Conservation (phyloP, 208 protist species). For the Lotmaria passim region DNA sequence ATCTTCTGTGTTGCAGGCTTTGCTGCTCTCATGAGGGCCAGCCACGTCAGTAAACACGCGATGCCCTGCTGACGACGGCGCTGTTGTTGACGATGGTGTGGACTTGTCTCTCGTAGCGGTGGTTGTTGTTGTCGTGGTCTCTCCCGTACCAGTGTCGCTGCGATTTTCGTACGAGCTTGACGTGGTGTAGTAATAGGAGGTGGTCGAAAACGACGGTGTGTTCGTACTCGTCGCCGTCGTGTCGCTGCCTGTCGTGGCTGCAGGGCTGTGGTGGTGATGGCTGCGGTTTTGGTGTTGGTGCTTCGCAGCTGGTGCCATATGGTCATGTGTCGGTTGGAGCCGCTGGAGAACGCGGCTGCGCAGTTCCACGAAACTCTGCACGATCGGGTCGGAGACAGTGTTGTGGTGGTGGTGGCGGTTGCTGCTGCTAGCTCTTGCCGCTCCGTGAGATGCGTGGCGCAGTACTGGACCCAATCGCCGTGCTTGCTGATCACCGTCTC, state of each 20-base stretch:
- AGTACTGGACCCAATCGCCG: background rate
- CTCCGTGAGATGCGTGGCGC: slow-evolving; percentile 1
- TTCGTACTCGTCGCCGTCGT: background rate
- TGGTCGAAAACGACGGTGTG: background rate
- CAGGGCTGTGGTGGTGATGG: too few species aligned
- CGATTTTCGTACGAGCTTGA: slow-evolving; percentile 5
- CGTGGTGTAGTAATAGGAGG: slow-evolving; percentile 12
- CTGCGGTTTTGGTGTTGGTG: background rate
- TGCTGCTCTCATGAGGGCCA: background rate
- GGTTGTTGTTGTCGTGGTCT: background rate
- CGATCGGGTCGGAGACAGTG: background rate
- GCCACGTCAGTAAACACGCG: slow-evolving; percentile 2
- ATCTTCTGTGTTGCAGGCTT: background rate
- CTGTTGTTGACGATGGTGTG: background rate
- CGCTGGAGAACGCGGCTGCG: slow-evolving; percentile 29
- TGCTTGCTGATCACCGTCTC: background rate
- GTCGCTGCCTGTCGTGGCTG: background rate
- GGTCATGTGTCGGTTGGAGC: background rate
- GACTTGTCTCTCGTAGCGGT: too few species aligned
- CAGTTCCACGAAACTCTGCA: slow-evolving; percentile 34
- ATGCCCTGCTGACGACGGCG: slow-evolving; percentile 3
- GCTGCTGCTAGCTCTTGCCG: background rate
- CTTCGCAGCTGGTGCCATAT: background rate
- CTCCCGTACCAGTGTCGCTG: background rate
- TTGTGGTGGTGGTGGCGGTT: background rate